These are phyloP conservation scores for Claviceps sp. DNA, from an alignment of 2,329 filamentous ascomycete species.

Conservation along the genomic window DNA sequence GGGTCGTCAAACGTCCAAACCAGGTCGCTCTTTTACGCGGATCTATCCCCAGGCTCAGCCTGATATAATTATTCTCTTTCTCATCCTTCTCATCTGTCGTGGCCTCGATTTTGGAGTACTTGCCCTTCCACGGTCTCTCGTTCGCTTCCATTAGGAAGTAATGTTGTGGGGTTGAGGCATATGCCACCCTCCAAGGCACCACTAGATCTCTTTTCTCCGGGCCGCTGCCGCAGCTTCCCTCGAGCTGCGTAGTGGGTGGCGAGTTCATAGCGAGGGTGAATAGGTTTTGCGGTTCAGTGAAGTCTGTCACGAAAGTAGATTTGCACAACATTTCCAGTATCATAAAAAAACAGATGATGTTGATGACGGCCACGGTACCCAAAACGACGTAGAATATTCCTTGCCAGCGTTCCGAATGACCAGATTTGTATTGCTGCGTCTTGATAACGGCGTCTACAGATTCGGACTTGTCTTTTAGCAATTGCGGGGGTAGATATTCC, in stretches of 20 bases:
- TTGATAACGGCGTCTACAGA: constrained; percentile 54
- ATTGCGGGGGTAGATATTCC: constrained; percentile 25
- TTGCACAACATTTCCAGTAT: no score
- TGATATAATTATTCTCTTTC: no score
- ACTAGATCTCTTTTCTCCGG: constrained; percentile 22
- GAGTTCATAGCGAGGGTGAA: constrained; percentile 58
- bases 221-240: constrained; percentile 25
- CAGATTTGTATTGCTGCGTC: constrained; percentile 57
- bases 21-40: no score
- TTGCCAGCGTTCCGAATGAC: constrained; percentile 47
- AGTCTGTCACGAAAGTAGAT: no score
- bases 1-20: no score
- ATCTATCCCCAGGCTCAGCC: no score
- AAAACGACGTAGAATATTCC: constrained; percentile 55
- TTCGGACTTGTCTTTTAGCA: constrained; percentile 21
- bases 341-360: no score
- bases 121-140: no score
- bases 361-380: constrained; percentile 50
- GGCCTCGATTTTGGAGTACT: no score
- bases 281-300: constrained; percentile 63
- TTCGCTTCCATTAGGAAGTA: constrained; percentile 30
- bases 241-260: constrained; percentile 22
- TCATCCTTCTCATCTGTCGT: no score
- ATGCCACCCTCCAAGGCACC: constrained; percentile 29
- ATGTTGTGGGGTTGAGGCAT: constrained; percentile 24